Evolutionary conservation across 306 rosid species (phyloP), one percentile per base, ranked within the genome.

Genomic region (Mimosa bimucronata): DNA sequence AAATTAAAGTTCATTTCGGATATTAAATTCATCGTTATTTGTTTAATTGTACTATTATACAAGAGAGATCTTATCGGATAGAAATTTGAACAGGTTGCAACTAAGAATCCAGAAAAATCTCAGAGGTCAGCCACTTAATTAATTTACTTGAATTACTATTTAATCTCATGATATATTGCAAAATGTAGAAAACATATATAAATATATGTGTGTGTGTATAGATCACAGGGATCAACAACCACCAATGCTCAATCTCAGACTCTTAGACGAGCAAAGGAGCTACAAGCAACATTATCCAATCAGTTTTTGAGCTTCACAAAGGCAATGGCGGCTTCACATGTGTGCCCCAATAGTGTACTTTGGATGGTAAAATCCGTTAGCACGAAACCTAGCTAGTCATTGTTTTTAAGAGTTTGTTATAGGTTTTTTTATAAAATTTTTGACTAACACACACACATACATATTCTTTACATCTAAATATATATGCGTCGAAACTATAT

Each of bases 301-400:
- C 44, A 77, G 34, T 76, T 78, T 38, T 90, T 88, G 11, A 82
- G 78, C 82, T 10, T 88, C 2, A 52, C 82, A 44, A 90, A 77
- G 81, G 1, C 13, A 57, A 86, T 90, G 90, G 76, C 73, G 7
- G 87, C 67, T 25, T 90, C 94, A 67, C 90, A 90, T 75, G 90
- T 88, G 29, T 15, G 38, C 38, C 38, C 5, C 38, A 34, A 77
- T 11, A 52, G 66, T 16, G 90, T 88, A 40, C 88, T 86, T 87
- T 90, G 91, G 90, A 87, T 88, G 76, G 94, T 90, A 86, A 82
- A n/a, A 4, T 16, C 61, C 78, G 45, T 38, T 23, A 23, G 65
- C 65, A 23, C 30, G 4, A 21, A 57, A 23, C 65, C n/a, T n/a
- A n/a, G n/a, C 14, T 23, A 55, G 12, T 23, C 11, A 21, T 21